These are phyloP conservation scores for Fusarium pseudograminearum DNA, from an alignment of 2,329 filamentous ascomycete genomes.

Conservation along the genomic window DNA sequence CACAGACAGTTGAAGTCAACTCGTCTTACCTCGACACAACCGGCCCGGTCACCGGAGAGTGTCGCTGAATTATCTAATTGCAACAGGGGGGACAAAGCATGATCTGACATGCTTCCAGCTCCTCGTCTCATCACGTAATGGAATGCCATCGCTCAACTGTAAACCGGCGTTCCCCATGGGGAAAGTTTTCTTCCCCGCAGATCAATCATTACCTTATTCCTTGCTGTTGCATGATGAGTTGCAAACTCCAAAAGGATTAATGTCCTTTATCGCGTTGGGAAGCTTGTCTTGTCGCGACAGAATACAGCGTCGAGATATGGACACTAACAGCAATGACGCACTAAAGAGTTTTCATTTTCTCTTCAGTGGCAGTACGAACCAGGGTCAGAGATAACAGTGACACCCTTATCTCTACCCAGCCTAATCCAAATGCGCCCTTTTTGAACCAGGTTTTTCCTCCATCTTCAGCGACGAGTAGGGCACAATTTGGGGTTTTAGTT, in stretches of 20 bases:
- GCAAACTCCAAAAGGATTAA: not conserved
- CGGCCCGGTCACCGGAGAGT: not conserved
- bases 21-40: not conserved
- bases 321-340: not conserved
- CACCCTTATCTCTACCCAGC: constrained; percentile 27
- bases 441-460: constrained; percentile 23
- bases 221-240: not conserved
- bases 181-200: constrained; percentile 30
- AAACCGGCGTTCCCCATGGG: constrained; percentile 37
- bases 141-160: constrained; percentile 15
- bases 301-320: not conserved
- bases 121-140: constrained; percentile 39
- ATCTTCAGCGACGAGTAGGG: constrained; percentile 5
- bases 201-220: not conserved
- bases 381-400: constrained; percentile 38
- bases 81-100: constrained; percentile 22
- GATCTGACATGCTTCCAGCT: not conserved
- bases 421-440: constrained; percentile 34
- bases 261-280: not conserved
- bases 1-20: not conserved
- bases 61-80: not conserved
- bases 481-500: constrained; percentile 3
- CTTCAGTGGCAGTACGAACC: constrained; percentile 6
- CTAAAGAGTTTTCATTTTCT: not conserved
- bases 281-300: not conserved